These are phyloP conservation scores for Diaporthe batatas DNA, from an alignment of 2,329 filamentous ascomycete species.

Conservation along the genomic window DNA sequence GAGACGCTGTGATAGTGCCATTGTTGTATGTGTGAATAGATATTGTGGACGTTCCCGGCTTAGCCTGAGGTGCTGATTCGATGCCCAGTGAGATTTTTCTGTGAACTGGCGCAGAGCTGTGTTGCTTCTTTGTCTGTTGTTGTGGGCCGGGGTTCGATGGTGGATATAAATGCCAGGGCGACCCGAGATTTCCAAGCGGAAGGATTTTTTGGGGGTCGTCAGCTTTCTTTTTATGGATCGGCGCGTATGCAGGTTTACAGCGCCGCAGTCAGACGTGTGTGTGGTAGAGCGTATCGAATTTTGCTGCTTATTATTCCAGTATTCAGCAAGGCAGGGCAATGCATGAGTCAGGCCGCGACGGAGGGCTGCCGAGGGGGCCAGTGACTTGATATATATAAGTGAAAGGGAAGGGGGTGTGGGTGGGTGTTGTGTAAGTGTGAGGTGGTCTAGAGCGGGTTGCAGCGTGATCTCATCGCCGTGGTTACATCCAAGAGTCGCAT, in stretches of 20 bases:
- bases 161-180: slow-evolving; percentile 24
- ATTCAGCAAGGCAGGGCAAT: slow-evolving; percentile 31
- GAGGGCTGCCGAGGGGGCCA: slow-evolving; percentile 8
- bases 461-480: slow-evolving; percentile 30
- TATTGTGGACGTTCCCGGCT: background rate
- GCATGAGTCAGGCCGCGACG: slow-evolving; percentile 39
- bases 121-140: background rate
- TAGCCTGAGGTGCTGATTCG: background rate
- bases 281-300: slow-evolving; percentile 33
- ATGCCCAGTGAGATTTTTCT: background rate
- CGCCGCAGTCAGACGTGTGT: slow-evolving; percentile 34
- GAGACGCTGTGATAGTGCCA: slow-evolving; percentile 21
- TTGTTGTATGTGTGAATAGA: background rate
- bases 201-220: slow-evolving; percentile 29
- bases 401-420: background rate
- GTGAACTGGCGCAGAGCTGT: background rate
- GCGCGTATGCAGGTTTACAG: slow-evolving; percentile 36
- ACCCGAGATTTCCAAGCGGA: slow-evolving; percentile 12
- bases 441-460: slow-evolving; percentile 32
- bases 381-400: slow-evolving; percentile 31
- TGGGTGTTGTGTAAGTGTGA: background rate
- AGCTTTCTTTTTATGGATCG: slow-evolving; percentile 42
- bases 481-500: slow-evolving; percentile 14
- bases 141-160: background rate
- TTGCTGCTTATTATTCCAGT: slow-evolving; percentile 20